Base-by-base conservation (phyloP, 495 filamentous ascomycete genomes). In the Aspergillus ellipticus region DNA sequence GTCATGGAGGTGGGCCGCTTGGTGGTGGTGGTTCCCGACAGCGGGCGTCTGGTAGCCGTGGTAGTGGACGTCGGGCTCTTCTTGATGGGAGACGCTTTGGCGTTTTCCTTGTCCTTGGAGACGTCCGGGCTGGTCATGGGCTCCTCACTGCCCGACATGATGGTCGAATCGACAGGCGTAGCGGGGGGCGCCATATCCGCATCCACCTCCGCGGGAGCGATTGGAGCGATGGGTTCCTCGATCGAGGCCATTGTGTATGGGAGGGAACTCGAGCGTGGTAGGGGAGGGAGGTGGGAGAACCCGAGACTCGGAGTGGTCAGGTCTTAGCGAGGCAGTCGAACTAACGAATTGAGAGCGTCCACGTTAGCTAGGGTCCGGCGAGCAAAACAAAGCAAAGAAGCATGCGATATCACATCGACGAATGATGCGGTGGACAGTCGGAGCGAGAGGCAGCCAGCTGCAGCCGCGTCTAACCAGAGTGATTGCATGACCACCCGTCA, bases 91-190 rank as follows among this genome's bases (percentile, higher is more conserved):
- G 70, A 74, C 3, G 58, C 52, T 42, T 66, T 67, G 26, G 55
- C 55, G 19, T 71, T 76, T 42, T 75, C 74, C 61, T 69, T 69
- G 33, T 67, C 62, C 54, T 71, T 75, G 39, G 67, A 66, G n/a
- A 56, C 64, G 54, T 77, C 74, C 4, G 75, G 75, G 56, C 74
- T 77, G 7, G 70, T 69, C 56, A 56, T 37, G 20, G 65, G 55
- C 17, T 74, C 75, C 46, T 78, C 74, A 29, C 66, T 63, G 17
- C 69, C 72, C n/a, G 75, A 76, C 20, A 73, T 47, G 21, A 71
- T 19, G 11, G 64, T 64, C 17, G 71, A 68, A 22, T 76, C 73
- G 21, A 75, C 67, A 6, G 74, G 74, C 37, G 75, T 77, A 16
- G 70, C 70, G 6, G 75, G 74, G 21, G 73, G 66, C 20, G 62